phyloP scores from a whole-genome alignment of 805 yeast species.

The Suhomyces canberraensis region DNA sequence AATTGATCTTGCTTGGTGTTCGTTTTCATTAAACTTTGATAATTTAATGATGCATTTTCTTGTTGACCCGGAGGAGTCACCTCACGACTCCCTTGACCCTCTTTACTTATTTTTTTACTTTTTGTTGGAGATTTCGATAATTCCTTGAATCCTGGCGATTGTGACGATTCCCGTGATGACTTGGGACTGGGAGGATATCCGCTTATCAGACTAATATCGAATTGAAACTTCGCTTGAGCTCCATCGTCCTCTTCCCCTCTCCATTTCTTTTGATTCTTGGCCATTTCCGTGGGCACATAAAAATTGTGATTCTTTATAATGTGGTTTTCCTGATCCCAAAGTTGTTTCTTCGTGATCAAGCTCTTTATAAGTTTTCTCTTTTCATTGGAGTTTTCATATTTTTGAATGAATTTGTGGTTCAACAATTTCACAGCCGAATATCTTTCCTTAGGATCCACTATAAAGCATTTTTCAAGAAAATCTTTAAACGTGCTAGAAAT shows the following conservation, averaged over 20 bases:
- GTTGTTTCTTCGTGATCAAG: constrained; percentile 32
- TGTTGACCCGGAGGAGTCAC: background rate
- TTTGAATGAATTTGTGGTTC: constrained; percentile 31
- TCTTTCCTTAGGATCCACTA: constrained; percentile 30
- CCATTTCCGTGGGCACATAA: constrained; percentile 38
- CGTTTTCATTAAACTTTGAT: constrained; percentile 5
- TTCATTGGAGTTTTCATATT: constrained; percentile 10
- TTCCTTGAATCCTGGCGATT: constrained; percentile 13
- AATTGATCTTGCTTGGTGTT: constrained; percentile 10
- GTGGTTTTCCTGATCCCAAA: constrained; percentile 41
- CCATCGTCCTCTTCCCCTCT: constrained; percentile 9
- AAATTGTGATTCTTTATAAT: constrained; percentile 26
- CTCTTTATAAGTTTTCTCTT: constrained; percentile 20
- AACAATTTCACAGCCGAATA: constrained; percentile 30
- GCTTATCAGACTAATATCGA: constrained; percentile 35
- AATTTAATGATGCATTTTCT: constrained; percentile 3
- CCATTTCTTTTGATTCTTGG: constrained; percentile 33
- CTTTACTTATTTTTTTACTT: background rate
- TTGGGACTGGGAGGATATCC: constrained; percentile 11
- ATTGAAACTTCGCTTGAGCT: constrained; percentile 21
- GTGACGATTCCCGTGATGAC: constrained; percentile 19
- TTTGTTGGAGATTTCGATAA: background rate
- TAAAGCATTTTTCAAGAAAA: constrained; percentile 33
- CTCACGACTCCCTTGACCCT: background rate
- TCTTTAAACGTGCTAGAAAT: constrained; percentile 26